Evolutionary conservation across 2,329 filamentous ascomycete genomes (phyloP).

Genomic region (Sporothrix globosa): DNA sequence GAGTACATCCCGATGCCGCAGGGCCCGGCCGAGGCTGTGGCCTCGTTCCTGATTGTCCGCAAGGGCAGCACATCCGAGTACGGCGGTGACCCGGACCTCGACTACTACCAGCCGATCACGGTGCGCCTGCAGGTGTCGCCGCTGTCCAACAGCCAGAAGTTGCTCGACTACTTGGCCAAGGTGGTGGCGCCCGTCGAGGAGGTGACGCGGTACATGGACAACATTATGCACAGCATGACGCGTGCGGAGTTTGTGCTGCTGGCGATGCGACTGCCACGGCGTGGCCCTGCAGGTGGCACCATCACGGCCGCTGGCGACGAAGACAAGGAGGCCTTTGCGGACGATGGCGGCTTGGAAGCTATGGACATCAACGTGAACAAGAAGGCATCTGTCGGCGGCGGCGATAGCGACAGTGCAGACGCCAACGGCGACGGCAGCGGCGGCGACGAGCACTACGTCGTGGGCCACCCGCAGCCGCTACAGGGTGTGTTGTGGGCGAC

Average conservation of each 20-base stretch:
- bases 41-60: conserved; percentile 76
- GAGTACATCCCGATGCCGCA: conserved; percentile 61
- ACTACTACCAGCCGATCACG: conserved; percentile 77
- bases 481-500: conserved; percentile 38
- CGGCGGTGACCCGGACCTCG: conserved; percentile 63
- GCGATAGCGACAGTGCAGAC: not conserved
- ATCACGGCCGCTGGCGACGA: not conserved
- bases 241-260: conserved; percentile 68
- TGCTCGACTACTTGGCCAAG: conserved; percentile 63
- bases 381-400: conserved; percentile 36
- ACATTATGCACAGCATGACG: conserved; percentile 70
- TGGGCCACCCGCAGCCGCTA: conserved; percentile 32
- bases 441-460: conserved; percentile 27
- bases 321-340: not conserved
- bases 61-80: conserved; percentile 70
- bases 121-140: conserved; percentile 53
- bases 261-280: conserved; percentile 65
- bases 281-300: not conserved
- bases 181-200: conserved; percentile 67
- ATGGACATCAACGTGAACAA: conserved; percentile 37
- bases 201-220: conserved; percentile 68
- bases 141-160: conserved; percentile 48
- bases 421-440: not conserved
- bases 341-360: not conserved
- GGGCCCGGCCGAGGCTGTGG: conserved; percentile 63